Evolutionary conservation across 495 filamentous ascomycete species (phyloP), one percentile per base, ranked within the genome.

Genomic region (Penicillium paxilli): DNA sequence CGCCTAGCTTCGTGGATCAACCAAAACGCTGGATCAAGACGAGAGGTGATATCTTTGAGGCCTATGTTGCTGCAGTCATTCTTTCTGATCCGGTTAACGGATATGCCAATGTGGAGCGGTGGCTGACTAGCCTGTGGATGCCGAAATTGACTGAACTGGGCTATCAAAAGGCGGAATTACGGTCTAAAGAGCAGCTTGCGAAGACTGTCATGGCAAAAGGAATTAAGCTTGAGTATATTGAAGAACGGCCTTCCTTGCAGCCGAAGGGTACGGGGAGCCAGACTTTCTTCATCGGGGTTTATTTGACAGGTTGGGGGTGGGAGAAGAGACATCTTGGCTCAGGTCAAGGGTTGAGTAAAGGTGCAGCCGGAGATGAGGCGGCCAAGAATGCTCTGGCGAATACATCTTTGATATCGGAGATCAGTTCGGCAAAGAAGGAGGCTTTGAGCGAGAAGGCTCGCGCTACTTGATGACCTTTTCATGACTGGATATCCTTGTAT

Each of bases 31-130:
- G 79, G 55, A 79, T 74, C 24, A 96, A 96, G 66, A 82, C 86
- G 16, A 72, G 85, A 44, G 92, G 84, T 8, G 92, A 96, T 67
- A 80, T 96, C 8, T 92, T 96, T 63, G 92, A 96, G 68, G 87
- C 92, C 2, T 96, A 93, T 66, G 81, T 92, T 9, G 92, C 89
- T 17, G 91, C 88, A 11, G 65, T 90, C 21, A 79, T 95, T 40
- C 68, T 91, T 8, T 84, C 84, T 11, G 78, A 88, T 61, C 71
- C 82, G 0, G 67, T 62, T 10, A 60, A 81, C 37, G 91, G 91
- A 6, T 79, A 87, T 45, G 53, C 63, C 46, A 74, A 73, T 14
- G 86, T 76, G 7, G 77, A 86, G 48, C 57, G 77, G 21, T 96
- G 90, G 90, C 65, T 96, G 44, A 81, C 79, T 41, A 67, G 71